A percentile compares a stretch with the other conserved stretches of the same genome.
These are phyloP conservation scores for Cucurbita pepo DNA, from an alignment of 306 rosid species.

Conservation along the genomic window DNA sequence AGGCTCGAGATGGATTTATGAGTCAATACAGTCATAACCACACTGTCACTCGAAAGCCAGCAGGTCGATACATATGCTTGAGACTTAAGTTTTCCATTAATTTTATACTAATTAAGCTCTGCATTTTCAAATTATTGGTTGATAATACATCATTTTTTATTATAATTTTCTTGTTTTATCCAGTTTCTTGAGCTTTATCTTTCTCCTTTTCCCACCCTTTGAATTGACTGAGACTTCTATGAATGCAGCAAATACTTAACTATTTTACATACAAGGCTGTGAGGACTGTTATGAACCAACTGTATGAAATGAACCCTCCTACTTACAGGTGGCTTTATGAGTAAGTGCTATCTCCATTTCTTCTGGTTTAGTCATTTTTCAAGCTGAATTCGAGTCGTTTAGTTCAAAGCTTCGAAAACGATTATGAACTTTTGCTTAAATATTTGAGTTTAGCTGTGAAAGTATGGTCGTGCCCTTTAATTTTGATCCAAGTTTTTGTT, in stretches of 20 bases:
- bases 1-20: too few relatives aligned
- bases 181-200: neutral
- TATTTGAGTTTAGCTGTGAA: neutral
- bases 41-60: neutral
- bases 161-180: neutral
- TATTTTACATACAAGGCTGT: constrained; percentile 92
- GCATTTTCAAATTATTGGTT: neutral
- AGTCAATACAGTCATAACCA: neutral
- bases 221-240: constrained; percentile 15
- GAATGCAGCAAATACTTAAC: constrained; percentile 76
- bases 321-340: constrained; percentile 79
- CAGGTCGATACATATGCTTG: neutral
- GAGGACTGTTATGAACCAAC: constrained; percentile 83
- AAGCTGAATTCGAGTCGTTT: neutral
- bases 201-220: neutral
- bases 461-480: neutral
- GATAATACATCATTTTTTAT: neutral
- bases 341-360: constrained; percentile 31
- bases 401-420: neutral
- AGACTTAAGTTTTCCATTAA: neutral
- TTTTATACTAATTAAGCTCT: neutral
- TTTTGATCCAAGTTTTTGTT: constrained; percentile 1
- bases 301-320: constrained; percentile 91
- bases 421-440: neutral
- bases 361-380: neutral